phyloP scores from a whole-genome alignment of 441 rosid species.

The Gossypium trilobum region DNA sequence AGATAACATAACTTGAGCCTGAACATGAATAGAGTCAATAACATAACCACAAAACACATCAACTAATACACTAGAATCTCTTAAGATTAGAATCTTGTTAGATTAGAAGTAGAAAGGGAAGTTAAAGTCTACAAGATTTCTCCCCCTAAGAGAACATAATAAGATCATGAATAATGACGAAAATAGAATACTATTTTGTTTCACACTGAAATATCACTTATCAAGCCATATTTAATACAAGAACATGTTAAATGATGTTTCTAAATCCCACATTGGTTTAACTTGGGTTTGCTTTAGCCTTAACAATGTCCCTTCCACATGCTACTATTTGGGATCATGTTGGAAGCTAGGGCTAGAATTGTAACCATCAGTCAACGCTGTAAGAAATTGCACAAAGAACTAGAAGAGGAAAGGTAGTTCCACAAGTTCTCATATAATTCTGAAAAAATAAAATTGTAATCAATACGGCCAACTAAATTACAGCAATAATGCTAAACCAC shows the following conservation, averaged over 20 bases:
- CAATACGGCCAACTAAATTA: slow-evolving; percentile 5
- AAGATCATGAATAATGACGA: neutral
- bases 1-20: slow-evolving; percentile 87
- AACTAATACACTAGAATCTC: neutral
- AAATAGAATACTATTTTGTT: neutral
- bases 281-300: neutral
- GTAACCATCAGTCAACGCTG: neutral
- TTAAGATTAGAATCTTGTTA: neutral
- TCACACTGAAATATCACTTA: slow-evolving; percentile 3
- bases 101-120: neutral
- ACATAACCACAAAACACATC: slow-evolving; percentile 1
- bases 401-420: neutral
- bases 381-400: neutral
- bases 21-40: slow-evolving; percentile 20
- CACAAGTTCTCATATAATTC: neutral
- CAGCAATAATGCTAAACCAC: slow-evolving; percentile 11
- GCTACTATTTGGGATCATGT: neutral
- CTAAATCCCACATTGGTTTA: neutral
- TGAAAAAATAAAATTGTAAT: neutral
- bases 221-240: neutral
- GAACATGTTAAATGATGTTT: neutral
- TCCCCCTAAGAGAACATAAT: neutral
- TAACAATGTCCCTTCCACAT: neutral
- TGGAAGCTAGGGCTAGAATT: neutral
- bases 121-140: neutral